Base-by-base conservation (phyloP, 1,284 basidiomycete species). In the Sporisorium iseilematis-ciliati region DNA sequence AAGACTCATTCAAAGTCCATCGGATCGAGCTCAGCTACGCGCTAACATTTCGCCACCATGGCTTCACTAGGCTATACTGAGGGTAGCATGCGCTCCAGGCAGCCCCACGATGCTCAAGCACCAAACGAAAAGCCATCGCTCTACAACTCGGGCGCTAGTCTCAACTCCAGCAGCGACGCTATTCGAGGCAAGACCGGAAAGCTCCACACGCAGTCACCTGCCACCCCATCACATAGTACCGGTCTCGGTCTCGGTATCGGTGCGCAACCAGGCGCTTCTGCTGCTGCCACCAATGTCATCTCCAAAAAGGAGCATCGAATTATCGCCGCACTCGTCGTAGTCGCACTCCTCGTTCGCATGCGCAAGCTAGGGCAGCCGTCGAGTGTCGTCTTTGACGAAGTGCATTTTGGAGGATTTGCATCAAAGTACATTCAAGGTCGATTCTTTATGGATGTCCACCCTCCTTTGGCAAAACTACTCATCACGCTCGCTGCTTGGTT, bases 401-500 rank as follows among this genome's bases (percentile, higher is more conserved):
- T 85, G 18, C 83, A 85, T 65, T 85, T 85, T 63, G 83, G 83
- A 21, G 82, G 82, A 21, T 80, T 97, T 84, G 93, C 95, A 2
- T 89, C 90, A 58, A 94, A 93, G 66, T 96, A 87, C 85, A 92
- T 95, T 88, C 93, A 93, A 86, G 92, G 92, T 16, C 89, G 90
- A 57, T 96, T 95, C 87, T 94, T 87, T 90, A 89, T 99, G 86
- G 97, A 99, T 83, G 96, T 99, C 1, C 96, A 99, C 84, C 96
- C 97, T 0, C 97, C 97, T 2, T 88, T 99, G 7, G 96, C 95
- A 33, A 99, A 99, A 85, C 89, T 99, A 23, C 88, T 99, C 64
- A 95, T 99, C 81, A 96, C 96, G 0, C 88, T 97, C 26, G 92
- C 93, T 7, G 95, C 90, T 0, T 96, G 92, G 83, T 67, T 97